Evolutionary conservation across 1,139 yeast species (phyloP), one percentile per base, ranked within the genome.

Genomic region (Yueomyces sp.): DNA sequence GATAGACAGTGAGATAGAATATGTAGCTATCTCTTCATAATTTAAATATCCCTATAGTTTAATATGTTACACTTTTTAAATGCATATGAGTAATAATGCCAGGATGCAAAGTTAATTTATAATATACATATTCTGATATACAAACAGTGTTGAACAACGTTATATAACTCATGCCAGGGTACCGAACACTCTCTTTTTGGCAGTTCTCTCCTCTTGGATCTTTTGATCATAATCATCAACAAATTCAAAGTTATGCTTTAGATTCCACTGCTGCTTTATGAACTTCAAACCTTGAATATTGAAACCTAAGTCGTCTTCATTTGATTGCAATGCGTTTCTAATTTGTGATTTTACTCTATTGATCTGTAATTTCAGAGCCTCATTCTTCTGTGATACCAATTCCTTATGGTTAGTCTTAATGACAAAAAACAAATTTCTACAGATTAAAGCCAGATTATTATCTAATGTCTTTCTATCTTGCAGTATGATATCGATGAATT

Each of bases 281-380:
- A 76, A 82, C 53, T 73, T 75, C 60, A 91, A 68, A 2, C 96
- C 97, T 46, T 85, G 91, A 32, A 86, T 69, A 56, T 93, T 93
- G 66, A 75, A 81, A n/a, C 96, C 97, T 44, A 91, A 69, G 46
- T 75, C 78, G 43, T 72, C 68, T 29, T 75, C 69, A 26, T 77
- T 76, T 3, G 59, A 53, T 40, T 67, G 65, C 46, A 91, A 67
- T 41, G 77, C 75, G 0, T 48, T 53, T 46, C 89, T 69, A 44
- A 82, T 60, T 51, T 76, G 77, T 19, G 62, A 57, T 56, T 77
- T 81, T 31, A 81, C 81, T 38, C 64, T 66, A n/a, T 69, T 63
- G 44, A 82, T 67, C 52, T 79, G 84, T 47, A 66, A 67, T 55
- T 78, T 77, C 49, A 81, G 66, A n/a, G 57, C 59, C 36, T 76